phyloP scores from a whole-genome alignment of 805 yeast genomes.

The Candida nemodendra region DNA sequence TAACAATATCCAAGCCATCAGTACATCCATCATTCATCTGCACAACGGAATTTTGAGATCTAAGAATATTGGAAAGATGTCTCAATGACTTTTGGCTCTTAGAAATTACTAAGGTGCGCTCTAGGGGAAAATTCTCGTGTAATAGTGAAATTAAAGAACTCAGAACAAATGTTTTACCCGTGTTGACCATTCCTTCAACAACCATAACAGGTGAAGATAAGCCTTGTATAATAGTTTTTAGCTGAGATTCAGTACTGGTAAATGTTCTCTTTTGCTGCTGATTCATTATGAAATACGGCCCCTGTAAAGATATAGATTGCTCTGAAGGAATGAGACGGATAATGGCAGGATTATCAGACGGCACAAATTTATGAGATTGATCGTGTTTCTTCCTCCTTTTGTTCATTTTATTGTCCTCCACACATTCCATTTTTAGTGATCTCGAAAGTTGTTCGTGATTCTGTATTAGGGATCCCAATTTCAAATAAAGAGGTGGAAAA shows the following conservation, averaged over 20 bases:
- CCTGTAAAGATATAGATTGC: not conserved
- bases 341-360: not conserved
- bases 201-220: constrained; percentile 16
- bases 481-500: constrained; percentile 12
- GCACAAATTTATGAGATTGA: not conserved
- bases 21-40: not conserved
- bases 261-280: not conserved
- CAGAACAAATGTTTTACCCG: constrained; percentile 35
- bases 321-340: not conserved
- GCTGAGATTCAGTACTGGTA: constrained; percentile 2
- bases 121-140: constrained; percentile 21
- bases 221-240: constrained; percentile 6
- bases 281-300: not conserved
- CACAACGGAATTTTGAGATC: not conserved
- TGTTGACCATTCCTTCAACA: constrained; percentile 20
- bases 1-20: not conserved
- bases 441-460: not conserved
- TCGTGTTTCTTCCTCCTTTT: constrained; percentile 9
- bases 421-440: not conserved
- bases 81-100: constrained; percentile 16
- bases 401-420: not conserved
- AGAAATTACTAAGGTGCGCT: constrained; percentile 32
- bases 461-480: constrained; percentile 24
- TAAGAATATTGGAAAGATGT: constrained; percentile 12
- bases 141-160: constrained; percentile 25